Evolutionary conservation across 2,329 filamentous ascomycete genomes (phyloP), one percentile per base, ranked within the genome.

Genomic region (Ambrosiella beaveri): DNA sequence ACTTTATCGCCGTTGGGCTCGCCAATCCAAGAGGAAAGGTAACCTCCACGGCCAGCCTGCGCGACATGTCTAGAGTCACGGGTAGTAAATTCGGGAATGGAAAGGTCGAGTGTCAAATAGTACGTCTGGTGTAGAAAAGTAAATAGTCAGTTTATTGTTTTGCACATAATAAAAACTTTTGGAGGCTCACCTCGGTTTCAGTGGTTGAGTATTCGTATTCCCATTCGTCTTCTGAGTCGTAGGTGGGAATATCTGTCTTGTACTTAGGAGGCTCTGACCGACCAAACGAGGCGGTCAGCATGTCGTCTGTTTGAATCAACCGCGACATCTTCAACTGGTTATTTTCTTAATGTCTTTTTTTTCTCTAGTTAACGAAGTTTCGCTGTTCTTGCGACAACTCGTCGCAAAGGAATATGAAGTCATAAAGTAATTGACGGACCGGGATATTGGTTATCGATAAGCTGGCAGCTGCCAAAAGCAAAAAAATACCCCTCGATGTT

Each of bases 171-270:
- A 5, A 37, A 17, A 15, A 44, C 9, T n/a, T 45, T n/a, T 8
- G 45, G 19, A 7, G 4, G 45, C 64, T 15, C 60, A 79, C 80
- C 72, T 84, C 81, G 12, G 74, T 81, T 64, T 84, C 80, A 0
- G 78, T 81, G 2, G 71, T 68, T 0, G 81, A 84, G 64, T 84
- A 84, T 63, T 84, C 81, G 63, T 83, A 84, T 64, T 84, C 81
- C 79, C 79, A 84, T 55, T 82, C 79, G 54, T 83, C 77, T 60
- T 81, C 72, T 5, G 74, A 75, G 36, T 72, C 71, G 12, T 56
- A 54, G 36, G 19, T 61, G 17, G 61, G 52, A 17, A 59, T 45
- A 11, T 57, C 53, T 5, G 57, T 35, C 35, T 56, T 57, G 47
- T 53, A 60, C 15, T 44, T 38, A 38, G 49, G 40, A 9, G 44